Conservation (phyloP, 495 filamentous ascomycete species). For the Penicillium samsonianum region DNA sequence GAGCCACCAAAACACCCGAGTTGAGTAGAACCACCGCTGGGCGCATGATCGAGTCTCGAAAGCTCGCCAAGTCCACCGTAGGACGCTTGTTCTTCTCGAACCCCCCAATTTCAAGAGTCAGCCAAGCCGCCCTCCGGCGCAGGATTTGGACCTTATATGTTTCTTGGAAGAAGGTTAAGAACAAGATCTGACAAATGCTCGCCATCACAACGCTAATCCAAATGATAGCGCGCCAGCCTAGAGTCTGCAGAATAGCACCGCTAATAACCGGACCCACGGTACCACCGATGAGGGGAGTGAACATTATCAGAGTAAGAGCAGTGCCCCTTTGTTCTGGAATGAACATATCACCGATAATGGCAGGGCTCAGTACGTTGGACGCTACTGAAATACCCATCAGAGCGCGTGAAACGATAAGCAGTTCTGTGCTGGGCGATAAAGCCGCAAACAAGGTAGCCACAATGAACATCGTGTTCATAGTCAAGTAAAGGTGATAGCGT, state of each 20-base stretch:
- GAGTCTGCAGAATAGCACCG: neutral
- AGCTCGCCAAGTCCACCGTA: neutral
- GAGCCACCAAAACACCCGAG: neutral
- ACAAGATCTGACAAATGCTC: slow-evolving; percentile 1
- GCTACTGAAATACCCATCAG: slow-evolving; percentile 2
- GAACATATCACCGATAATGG: slow-evolving; percentile 1
- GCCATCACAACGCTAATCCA: slow-evolving; percentile 4
- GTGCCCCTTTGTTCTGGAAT: slow-evolving; percentile 3
- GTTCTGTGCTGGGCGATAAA: neutral
- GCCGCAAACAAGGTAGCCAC: neutral
- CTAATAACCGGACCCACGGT: neutral
- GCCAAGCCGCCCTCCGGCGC: neutral
- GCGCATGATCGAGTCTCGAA: neutral
- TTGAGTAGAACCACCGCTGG: neutral
- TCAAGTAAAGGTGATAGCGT: neutral
- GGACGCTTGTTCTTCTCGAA: neutral
- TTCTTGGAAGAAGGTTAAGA: neutral
- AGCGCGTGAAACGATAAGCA: neutral
- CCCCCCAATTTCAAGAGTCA: neutral
- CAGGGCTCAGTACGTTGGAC: neutral
- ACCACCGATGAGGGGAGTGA: neutral
- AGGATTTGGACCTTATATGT: slow-evolving; percentile 1
- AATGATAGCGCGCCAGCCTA: slow-evolving; percentile 3
- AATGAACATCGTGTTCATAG: neutral
- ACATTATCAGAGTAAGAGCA: slow-evolving; percentile 1